Evolutionary conservation across 768 basidiomycete genomes (phyloP).

Genomic region (Hypholoma fasciculare): DNA sequence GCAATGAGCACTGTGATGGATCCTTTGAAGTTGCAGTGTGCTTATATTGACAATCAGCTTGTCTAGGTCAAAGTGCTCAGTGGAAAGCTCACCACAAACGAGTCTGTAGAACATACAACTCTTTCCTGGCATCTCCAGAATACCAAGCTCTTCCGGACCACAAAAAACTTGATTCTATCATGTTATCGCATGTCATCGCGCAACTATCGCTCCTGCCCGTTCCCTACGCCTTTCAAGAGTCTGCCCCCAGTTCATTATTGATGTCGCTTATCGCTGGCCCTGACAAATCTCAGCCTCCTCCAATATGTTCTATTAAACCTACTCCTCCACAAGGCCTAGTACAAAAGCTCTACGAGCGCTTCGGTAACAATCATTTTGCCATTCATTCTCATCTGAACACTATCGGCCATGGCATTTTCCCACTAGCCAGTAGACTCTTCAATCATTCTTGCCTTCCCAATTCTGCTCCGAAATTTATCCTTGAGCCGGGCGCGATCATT

Average conservation of each 20-base stretch:
- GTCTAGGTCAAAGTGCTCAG: constrained; percentile 63
- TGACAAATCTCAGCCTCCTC: constrained; percentile 20
- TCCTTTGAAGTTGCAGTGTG: constrained; percentile 18
- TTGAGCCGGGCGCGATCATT: constrained; percentile 37
- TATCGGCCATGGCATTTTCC: constrained; percentile 75
- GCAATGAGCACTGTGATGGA: constrained; percentile 54
- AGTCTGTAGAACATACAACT: constrained; percentile 61
- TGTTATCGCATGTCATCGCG: constrained; percentile 65
- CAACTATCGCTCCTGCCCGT: constrained; percentile 26
- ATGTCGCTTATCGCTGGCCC: constrained; percentile 38
- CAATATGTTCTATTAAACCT: constrained; percentile 30
- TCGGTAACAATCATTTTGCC: constrained; percentile 82
- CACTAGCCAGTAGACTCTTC: constrained; percentile 75
- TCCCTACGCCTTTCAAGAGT: constrained; percentile 17
- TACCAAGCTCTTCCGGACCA: constrained; percentile 53
- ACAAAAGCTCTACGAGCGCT: constrained; percentile 51
- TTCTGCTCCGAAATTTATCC: constrained; percentile 60
- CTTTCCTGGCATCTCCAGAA: constrained; percentile 41
- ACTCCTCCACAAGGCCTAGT: constrained; percentile 26
- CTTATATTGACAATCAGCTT: constrained; percentile 7
- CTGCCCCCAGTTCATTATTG: constrained; percentile 9
- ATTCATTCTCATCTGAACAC: constrained; percentile 72
- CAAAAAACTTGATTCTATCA: constrained; percentile 58
- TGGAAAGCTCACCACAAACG: constrained; percentile 69
- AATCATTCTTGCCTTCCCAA: constrained; percentile 85